These are phyloP conservation scores for Cordyceps tenuipes DNA, from an alignment of 2,329 filamentous ascomycete species.

Conservation along the genomic window DNA sequence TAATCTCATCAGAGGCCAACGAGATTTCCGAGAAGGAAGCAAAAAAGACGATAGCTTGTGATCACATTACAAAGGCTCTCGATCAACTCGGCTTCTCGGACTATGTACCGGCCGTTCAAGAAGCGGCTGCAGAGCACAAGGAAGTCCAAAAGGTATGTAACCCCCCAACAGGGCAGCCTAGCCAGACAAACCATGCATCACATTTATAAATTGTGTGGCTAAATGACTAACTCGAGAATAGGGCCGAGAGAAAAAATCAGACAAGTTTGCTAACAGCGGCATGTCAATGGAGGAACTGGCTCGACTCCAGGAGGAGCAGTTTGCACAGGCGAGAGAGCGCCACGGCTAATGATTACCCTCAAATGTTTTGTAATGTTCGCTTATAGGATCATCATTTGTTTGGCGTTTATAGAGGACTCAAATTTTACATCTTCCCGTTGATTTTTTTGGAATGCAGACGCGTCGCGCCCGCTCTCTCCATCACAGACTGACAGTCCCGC, in stretches of 20 bases:
- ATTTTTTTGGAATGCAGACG: background rate
- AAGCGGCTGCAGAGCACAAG: constrained; percentile 85
- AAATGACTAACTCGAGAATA: constrained; percentile 53
- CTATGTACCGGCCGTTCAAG: constrained; percentile 80
- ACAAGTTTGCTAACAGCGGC: constrained; percentile 92
- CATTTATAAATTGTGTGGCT: background rate
- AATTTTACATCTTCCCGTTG: background rate
- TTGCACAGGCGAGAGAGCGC: constrained; percentile 57
- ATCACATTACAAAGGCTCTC: constrained; percentile 92
- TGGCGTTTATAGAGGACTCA: constrained; percentile 11
- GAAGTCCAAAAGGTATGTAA: constrained; percentile 73
- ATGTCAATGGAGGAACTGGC: constrained; percentile 86
- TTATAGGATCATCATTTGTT: background rate
- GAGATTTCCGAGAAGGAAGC: constrained; percentile 98
- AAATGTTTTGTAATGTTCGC: background rate
- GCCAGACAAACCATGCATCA: constrained; percentile 32
- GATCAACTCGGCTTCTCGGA: constrained; percentile 88
- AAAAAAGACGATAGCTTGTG: constrained; percentile 98
- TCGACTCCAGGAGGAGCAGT: constrained; percentile 82
- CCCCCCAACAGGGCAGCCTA: constrained; percentile 17
- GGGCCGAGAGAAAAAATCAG: constrained; percentile 93
- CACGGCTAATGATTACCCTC: constrained; percentile 20
- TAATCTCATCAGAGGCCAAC: constrained; percentile 97
- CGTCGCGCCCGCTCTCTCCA: background rate
- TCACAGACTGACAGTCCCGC: no score